Conservation (phyloP, 768 basidiomycete genomes). For the Kwoniella europaea region DNA sequence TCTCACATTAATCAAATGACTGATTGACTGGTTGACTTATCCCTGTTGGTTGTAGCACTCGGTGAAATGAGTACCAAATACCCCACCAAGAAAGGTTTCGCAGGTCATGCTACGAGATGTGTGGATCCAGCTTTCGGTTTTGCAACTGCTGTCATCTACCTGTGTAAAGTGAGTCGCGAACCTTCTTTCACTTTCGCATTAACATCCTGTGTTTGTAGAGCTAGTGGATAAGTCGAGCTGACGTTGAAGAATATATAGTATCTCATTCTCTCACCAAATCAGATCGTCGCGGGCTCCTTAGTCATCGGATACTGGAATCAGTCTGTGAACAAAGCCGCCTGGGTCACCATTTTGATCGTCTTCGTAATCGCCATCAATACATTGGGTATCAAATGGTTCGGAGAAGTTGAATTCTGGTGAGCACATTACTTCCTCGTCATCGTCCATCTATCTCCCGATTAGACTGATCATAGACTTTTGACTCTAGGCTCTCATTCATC, state of each 20-base stretch:
- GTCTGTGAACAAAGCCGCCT: slow-evolving; percentile 20
- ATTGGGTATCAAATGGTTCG: slow-evolving; percentile 37
- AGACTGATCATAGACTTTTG: slow-evolving; percentile 42
- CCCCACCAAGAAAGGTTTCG: slow-evolving; percentile 54
- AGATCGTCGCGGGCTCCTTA: slow-evolving; percentile 48
- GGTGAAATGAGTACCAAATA: slow-evolving; percentile 53
- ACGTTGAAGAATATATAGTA: slow-evolving; percentile 39
- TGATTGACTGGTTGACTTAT: too few species aligned
- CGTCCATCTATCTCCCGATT: slow-evolving; percentile 38
- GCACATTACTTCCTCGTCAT: slow-evolving; percentile 7
- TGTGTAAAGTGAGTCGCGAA: slow-evolving; percentile 25
- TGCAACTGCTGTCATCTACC: slow-evolving; percentile 28
- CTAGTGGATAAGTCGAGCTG: too few species aligned
- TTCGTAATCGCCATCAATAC: slow-evolving; percentile 38
- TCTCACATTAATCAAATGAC: too few species aligned
- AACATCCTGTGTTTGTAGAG: too few species aligned
- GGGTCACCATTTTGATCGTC: slow-evolving; percentile 33
- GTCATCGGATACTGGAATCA: slow-evolving; percentile 36
- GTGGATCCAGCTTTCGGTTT: slow-evolving; percentile 48
- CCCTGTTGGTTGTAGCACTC: slow-evolving; percentile 26
- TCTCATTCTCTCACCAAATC: slow-evolving; percentile 59
- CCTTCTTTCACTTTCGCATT: too few species aligned
- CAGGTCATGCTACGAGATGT: slow-evolving; percentile 55
- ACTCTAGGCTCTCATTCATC: slow-evolving; percentile 29
- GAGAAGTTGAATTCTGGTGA: slow-evolving; percentile 24